These are phyloP conservation scores for Sanghuangporus sanghuang DNA, from an alignment of 1,284 basidiomycete species.

Conservation along the genomic window DNA sequence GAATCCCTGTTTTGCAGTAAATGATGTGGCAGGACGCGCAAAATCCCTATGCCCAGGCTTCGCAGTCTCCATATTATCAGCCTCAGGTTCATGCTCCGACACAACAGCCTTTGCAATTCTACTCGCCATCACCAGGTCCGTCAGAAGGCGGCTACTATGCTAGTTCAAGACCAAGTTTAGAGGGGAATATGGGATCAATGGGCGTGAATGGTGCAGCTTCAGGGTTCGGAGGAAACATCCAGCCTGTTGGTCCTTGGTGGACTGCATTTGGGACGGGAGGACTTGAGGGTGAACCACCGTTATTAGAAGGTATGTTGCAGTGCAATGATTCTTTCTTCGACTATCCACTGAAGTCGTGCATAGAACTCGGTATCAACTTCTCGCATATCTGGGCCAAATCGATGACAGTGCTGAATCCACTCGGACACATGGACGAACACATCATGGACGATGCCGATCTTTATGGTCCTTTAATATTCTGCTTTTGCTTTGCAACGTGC, in stretches of 20 bases:
- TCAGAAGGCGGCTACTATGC: conserved; percentile 52
- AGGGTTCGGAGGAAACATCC: conserved; percentile 67
- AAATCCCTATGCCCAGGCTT: conserved; percentile 49
- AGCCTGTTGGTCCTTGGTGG: conserved; percentile 78
- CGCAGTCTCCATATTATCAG: conserved; percentile 52
- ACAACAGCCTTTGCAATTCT: conserved; percentile 70
- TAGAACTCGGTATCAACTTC: conserved; percentile 98
- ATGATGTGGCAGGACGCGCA: conserved; percentile 68
- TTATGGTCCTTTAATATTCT: conserved; percentile 93
- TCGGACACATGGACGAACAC: conserved; percentile 81
- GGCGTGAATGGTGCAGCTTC: conserved; percentile 35
- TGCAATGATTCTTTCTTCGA: neutral
- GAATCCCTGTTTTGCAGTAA: neutral
- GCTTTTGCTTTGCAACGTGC: conserved; percentile 89
- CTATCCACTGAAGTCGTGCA: conserved; percentile 2
- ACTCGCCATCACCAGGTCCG: conserved; percentile 46
- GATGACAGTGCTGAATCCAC: conserved; percentile 91
- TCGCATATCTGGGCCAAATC: conserved; percentile 93
- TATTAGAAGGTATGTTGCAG: conserved; percentile 73
- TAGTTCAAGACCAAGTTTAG: conserved; percentile 65
- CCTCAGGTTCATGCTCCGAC: conserved; percentile 28
- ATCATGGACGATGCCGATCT: conserved; percentile 99
- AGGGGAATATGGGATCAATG: conserved; percentile 50
- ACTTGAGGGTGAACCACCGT: conserved; percentile 90
- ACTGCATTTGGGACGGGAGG: conserved; percentile 94